Base-by-base conservation (phyloP, 2,329 filamentous ascomycete species). In the Nemania bipapillata region DNA sequence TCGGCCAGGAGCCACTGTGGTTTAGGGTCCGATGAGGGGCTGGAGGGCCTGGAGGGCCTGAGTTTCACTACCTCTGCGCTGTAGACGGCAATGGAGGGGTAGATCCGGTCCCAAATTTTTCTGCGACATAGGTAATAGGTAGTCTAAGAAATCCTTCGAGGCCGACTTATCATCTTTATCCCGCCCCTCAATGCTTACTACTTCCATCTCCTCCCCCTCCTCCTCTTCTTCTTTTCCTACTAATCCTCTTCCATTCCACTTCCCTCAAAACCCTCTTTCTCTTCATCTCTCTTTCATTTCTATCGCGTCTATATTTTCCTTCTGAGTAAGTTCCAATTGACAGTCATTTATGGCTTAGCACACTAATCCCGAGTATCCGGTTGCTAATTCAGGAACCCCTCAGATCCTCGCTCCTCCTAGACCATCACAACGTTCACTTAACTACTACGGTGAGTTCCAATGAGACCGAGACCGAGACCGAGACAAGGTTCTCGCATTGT, bases 181-280 rank as follows among this genome's bases (percentile, higher is more conserved):
- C 60, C 50, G 64, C 67, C 68, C 68, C 67, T 68, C 68, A 57
- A 56, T 70, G 68, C 70, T 72, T 72, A 72, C 70, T 72, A 72
- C 62, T 72, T 65, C 53, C 11, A 11, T 26, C 52, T 57, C 56
- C 20, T 35, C 54, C 55, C 58, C 57, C 54, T 45, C 71, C 63
- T 69, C 66, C 65, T 72, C 70, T 72, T 74, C 73, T 71, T 53
- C 70, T 63, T 63, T 57, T 63, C 65, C 69, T 66, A 66, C 70
- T 68, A 61, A 68, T 63, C 73, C 71, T 66, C 74, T 66, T 70
- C 66, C 65, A 47, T 63, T 58, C 52, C 24, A 74, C 68, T 73
- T 74, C 71, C 69, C 75, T 73, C 71, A 62, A 70, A 66, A 68
- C 72, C 61, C 56, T 55, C 20, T 61, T 32, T 59, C 61, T 35